A percentile compares a stretch with the other conserved stretches of the same genome.
Conservation (phyloP, 179 eudicot genomes). For the Heliamphora pulchella region DNA sequence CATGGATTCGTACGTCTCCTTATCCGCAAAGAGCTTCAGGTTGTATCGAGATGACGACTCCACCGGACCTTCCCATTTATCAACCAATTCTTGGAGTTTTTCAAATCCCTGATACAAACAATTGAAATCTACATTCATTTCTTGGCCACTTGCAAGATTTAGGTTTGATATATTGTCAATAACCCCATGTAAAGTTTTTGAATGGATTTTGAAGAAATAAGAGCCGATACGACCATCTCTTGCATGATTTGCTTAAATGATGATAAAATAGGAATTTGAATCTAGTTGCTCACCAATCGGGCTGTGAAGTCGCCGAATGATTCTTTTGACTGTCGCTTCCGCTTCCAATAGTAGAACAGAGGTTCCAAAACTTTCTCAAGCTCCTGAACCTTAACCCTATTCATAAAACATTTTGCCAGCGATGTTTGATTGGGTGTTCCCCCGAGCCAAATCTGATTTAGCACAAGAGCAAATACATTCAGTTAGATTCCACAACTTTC, state of each 20-base stretch:
- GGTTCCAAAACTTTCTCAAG: slow-evolving; percentile 95
- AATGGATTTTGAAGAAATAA: neutral
- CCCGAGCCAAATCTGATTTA: slow-evolving; percentile 82
- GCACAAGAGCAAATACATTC: neutral
- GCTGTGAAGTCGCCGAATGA: slow-evolving; percentile 84
- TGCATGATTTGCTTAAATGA: neutral
- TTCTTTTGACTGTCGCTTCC: slow-evolving; percentile 50
- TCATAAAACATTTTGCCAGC: slow-evolving; percentile 61
- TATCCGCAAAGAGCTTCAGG: slow-evolving; percentile 72
- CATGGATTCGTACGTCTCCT: slow-evolving; percentile 61
- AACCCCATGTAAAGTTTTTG: neutral
- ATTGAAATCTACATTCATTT: neutral
- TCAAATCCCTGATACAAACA: slow-evolving; percentile 61
- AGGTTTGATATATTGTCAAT: no score
- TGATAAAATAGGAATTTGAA: neutral
- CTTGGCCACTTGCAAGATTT: neutral
- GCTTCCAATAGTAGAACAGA: slow-evolving; percentile 76
- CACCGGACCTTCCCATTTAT: slow-evolving; percentile 71
- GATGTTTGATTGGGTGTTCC: slow-evolving; percentile 88
- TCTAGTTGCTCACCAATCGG: slow-evolving; percentile 55
- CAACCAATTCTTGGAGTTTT: slow-evolving; percentile 71
- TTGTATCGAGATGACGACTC: slow-evolving; percentile 38
- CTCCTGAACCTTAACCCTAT: slow-evolving; percentile 88
- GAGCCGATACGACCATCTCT: neutral
- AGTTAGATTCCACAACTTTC: neutral